These are phyloP conservation scores for Hygrocybe coccinea DNA, from an alignment of 768 basidiomycete genomes.

Conservation along the genomic window DNA sequence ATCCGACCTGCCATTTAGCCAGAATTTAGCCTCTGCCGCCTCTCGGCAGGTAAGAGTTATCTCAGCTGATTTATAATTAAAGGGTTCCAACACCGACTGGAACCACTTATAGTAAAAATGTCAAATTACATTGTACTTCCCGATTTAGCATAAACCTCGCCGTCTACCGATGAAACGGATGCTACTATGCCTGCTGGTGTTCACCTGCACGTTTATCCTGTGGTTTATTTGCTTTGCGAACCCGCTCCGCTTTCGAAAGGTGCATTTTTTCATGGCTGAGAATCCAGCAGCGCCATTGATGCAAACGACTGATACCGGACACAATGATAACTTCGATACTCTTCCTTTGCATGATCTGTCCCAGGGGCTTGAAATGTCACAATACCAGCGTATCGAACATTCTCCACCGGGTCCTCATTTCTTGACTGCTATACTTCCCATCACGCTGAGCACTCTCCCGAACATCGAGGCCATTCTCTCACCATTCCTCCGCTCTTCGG, in stretches of 20 bases:
- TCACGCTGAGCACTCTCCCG: slow-evolving; percentile 33
- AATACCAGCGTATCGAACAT: too few species aligned
- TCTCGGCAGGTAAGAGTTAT: too few species aligned
- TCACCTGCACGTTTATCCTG: background rate
- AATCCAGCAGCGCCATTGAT: background rate
- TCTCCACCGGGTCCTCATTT: slow-evolving; percentile 15
- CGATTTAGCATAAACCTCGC: too few species aligned
- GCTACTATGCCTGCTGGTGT: background rate
- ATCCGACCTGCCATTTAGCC: too few species aligned
- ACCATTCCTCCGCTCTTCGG: slow-evolving; percentile 35
- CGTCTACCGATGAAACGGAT: slow-evolving; percentile 4
- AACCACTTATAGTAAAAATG: too few species aligned
- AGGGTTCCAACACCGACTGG: too few species aligned
- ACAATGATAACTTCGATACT: background rate
- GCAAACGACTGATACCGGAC: background rate
- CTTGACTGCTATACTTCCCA: slow-evolving; percentile 47
- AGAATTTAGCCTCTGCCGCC: too few species aligned
- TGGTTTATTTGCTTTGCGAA: background rate
- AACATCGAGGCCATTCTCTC: slow-evolving; percentile 32
- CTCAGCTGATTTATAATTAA: too few species aligned
- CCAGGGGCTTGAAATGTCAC: background rate
- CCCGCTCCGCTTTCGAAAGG: background rate
- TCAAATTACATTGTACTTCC: too few species aligned
- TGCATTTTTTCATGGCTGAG: too few species aligned
- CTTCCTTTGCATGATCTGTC: background rate